Evolutionary conservation across 2,329 filamentous ascomycete genomes (phyloP), one percentile per base, ranked within the genome.

Genomic region (Claviceps purpurea): DNA sequence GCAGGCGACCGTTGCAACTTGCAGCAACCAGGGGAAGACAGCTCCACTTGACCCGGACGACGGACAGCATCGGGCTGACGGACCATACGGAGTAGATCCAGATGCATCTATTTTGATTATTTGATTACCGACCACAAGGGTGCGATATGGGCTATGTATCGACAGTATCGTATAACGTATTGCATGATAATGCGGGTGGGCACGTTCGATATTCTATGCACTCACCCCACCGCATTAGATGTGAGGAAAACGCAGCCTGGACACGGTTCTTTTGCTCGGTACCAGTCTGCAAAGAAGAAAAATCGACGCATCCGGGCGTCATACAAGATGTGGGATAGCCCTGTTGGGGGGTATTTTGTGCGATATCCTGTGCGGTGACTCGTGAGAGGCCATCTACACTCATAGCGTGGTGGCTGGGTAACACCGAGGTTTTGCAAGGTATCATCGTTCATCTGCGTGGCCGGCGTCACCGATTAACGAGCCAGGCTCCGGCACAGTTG

Each of bases 261-360:
- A 46, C 24, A 22, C 24, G 43, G 43, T 46, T 46, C 43, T 34
- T 46, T 46, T 46, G 43, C 18, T n/a, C 18, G 7, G 43, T 46
- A n/a, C 4, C 60, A 61, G 44, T 50, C 49, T 30, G 47, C 47
- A 41, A 24, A 41, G 39, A 34, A 48, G 26, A 1, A 26, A 20
- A 22, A 38, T 37, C n/a, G 39, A 44, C 39, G 13, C 30, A 39
- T 18, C 20, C 1, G 22, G 8, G 11, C 37, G 46, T 47, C 34
- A 20, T 20, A 47, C 46, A 22, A 39, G 10, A 38, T 18, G 42
- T 5, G 2, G 22, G 5, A 16, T 34, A 34, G 10, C 10, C 30
- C 10, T 34, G 3, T 34, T 34, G 10, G 30, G 30, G 10, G 10
- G 10, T 34, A 34, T 34, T 34, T 11, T 11, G 30, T 34, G 39